Evolutionary conservation across 306 rosid species (phyloP), one percentile per base, ranked within the genome.

Genomic region (Castanopsis chinensis): DNA sequence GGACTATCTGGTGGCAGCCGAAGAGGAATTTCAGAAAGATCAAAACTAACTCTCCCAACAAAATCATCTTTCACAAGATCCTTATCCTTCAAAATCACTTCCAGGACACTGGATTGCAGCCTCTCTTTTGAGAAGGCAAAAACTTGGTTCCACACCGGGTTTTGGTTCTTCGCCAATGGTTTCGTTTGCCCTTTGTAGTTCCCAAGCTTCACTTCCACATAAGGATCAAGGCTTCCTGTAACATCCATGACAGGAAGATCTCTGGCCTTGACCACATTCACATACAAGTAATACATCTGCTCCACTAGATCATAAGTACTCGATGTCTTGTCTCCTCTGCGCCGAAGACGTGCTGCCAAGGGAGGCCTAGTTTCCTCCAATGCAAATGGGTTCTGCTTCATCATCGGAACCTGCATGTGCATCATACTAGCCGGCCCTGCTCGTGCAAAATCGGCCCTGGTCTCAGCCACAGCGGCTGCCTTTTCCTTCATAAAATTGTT

Each of bases 1-100:
- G 99, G 98, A 49, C 99, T 95, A 73, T 95, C 99, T 1, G 99
- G 99, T 21, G 96, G 99, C 54, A 84, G 74, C 78, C 97, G 69
- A 33, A 89, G 70, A 53, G 98, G 98, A 49, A 91, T 86, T 57
- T 95, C 99, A 1, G 74, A 54, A 19, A 95, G 90, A 59, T 91
- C 97, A 72, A 95, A 88, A 4, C 0, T 0, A 71, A 88, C 79
- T 69, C 86, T 89, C 2, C 99, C 99, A 78, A 95, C 99, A 78
- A 88, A 89, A 87, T 95, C 98, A 80, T 95, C 99, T 79, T 95
- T 95, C 1, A 53, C 89, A 60, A 91, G 32, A 80, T 95, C 99
- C 88, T 91, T 95, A 57, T 95, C 99, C 71, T 86, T 95, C 81
- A 95, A 88, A 9, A 28, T 90, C 20, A 95, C 97, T 82, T 95